Percentiles rank a stretch among this genome's conserved stretches.
Evolutionary conservation across 768 basidiomycete genomes (phyloP).

Genomic region (Termitomyces sp.): DNA sequence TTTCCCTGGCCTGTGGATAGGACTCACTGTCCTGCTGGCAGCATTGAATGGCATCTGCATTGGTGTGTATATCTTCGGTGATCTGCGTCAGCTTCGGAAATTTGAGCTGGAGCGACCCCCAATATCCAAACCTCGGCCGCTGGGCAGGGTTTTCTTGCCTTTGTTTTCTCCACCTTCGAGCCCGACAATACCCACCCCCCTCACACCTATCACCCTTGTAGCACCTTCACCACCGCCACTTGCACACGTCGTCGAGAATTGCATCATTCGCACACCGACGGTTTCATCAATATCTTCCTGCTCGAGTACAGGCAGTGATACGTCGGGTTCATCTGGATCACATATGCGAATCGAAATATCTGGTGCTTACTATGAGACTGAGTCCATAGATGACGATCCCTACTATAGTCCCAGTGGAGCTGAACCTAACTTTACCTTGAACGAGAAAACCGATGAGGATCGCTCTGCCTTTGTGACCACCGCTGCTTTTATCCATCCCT

Average conservation of each 20-base stretch:
- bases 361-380: slow-evolving; percentile 34
- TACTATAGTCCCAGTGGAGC: slow-evolving; percentile 21
- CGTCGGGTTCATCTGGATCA: slow-evolving; percentile 16
- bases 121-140: slow-evolving; percentile 45
- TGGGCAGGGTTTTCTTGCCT: slow-evolving; percentile 22
- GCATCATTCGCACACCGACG: slow-evolving; percentile 16
- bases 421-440: slow-evolving; percentile 15
- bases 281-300: slow-evolving; percentile 13
- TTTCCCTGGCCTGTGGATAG: slow-evolving; percentile 67
- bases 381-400: slow-evolving; percentile 25
- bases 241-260: slow-evolving; percentile 17
- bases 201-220: slow-evolving; percentile 14
- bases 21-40: slow-evolving; percentile 53
- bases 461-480: slow-evolving; percentile 27
- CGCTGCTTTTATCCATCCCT: slow-evolving; percentile 46
- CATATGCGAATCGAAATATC: slow-evolving; percentile 33
- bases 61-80: slow-evolving; percentile 76
- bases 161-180: slow-evolving; percentile 14
- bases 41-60: slow-evolving; percentile 71
- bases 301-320: slow-evolving; percentile 19
- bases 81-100: slow-evolving; percentile 69
- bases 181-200: slow-evolving; percentile 10
- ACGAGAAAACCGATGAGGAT: slow-evolving; percentile 8
- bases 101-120: slow-evolving; percentile 72
- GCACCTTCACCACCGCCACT: slow-evolving; percentile 24